Percentiles rank a stretch among this genome's conserved stretches.
phyloP scores from a whole-genome alignment of 768 basidiomycete genomes.

The Leccinum longicurvipes region DNA sequence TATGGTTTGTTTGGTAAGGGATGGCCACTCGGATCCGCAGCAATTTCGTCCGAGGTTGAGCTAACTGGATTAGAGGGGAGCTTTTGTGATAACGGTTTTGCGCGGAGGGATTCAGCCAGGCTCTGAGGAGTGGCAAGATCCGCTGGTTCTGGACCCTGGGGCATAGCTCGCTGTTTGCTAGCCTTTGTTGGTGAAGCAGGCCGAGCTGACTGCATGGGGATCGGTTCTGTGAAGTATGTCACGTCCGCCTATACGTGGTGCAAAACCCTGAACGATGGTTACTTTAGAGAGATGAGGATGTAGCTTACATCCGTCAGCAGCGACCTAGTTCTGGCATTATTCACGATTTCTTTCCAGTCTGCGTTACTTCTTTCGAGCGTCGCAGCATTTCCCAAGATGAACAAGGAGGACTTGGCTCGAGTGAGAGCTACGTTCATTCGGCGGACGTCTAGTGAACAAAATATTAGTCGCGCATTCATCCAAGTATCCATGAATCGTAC shows the following conservation, averaged over 20 bases:
- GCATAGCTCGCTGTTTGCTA: slow-evolving; percentile 19
- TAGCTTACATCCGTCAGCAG: slow-evolving; percentile 58
- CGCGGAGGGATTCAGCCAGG: slow-evolving; percentile 29
- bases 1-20: slow-evolving; percentile 5
- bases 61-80: not conserved
- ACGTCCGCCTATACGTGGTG: slow-evolving; percentile 29
- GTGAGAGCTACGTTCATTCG: slow-evolving; percentile 99
- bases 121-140: slow-evolving; percentile 40
- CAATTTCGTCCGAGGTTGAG: not conserved
- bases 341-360: slow-evolving; percentile 75
- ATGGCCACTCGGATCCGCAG: slow-evolving; percentile 7
- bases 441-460: slow-evolving; percentile 51
- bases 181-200: slow-evolving; percentile 20
- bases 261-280: not conserved
- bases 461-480: slow-evolving; percentile 1
- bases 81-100: slow-evolving; percentile 21
- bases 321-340: slow-evolving; percentile 66
- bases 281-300: not conserved
- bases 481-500: slow-evolving; percentile 33
- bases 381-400: slow-evolving; percentile 86
- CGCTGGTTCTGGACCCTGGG: slow-evolving; percentile 24
- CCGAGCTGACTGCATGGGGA: slow-evolving; percentile 10
- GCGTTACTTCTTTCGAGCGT: slow-evolving; percentile 85
- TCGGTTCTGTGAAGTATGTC: slow-evolving; percentile 38
- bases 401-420: slow-evolving; percentile 92